Conservation (phyloP, 768 basidiomycete species). For the Russula earlei region DNA sequence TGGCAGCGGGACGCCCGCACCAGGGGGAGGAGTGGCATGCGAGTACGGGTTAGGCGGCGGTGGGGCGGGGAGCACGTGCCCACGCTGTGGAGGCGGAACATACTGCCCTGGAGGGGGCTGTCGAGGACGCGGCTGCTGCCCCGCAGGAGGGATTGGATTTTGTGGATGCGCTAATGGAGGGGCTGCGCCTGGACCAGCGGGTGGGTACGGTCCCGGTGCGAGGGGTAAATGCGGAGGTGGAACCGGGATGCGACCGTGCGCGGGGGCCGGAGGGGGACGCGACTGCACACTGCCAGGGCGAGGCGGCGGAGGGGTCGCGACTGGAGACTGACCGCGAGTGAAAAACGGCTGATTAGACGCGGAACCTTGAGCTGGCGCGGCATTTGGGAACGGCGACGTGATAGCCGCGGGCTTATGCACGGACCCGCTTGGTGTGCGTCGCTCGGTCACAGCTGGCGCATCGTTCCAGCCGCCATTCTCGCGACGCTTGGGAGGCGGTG, state of each 20-base stretch:
- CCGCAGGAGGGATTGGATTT: constrained; percentile 9
- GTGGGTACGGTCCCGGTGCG: constrained; percentile 8
- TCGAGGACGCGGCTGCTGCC: constrained; percentile 19
- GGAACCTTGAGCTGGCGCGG: constrained; percentile 25
- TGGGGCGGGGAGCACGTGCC: constrained; percentile 2
- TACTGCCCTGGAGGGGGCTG: constrained; percentile 33
- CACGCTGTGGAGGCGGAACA: constrained; percentile 26
- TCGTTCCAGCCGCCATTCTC: constrained; percentile 91
- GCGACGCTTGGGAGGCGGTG: constrained; percentile 34
- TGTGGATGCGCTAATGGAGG: not conserved
- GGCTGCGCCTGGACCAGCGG: not conserved
- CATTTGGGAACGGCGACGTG: constrained; percentile 81
- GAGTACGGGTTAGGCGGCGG: constrained; percentile 29
- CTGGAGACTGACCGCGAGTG: constrained; percentile 32
- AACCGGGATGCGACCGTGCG: constrained; percentile 2
- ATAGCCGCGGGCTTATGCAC: constrained; percentile 60
- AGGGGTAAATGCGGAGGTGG: constrained; percentile 4
- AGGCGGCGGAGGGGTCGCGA: constrained; percentile 45
- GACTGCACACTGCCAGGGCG: constrained; percentile 46
- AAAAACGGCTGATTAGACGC: constrained; percentile 18
- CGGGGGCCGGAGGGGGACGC: constrained; percentile 14
- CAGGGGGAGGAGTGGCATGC: constrained; percentile 36
- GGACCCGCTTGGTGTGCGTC: constrained; percentile 43
- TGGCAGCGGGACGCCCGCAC: constrained; percentile 24
- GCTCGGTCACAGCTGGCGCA: constrained; percentile 47